These are phyloP conservation scores for Penicillium cosmopolitanum DNA, from an alignment of 495 filamentous ascomycete genomes.

Conservation along the genomic window DNA sequence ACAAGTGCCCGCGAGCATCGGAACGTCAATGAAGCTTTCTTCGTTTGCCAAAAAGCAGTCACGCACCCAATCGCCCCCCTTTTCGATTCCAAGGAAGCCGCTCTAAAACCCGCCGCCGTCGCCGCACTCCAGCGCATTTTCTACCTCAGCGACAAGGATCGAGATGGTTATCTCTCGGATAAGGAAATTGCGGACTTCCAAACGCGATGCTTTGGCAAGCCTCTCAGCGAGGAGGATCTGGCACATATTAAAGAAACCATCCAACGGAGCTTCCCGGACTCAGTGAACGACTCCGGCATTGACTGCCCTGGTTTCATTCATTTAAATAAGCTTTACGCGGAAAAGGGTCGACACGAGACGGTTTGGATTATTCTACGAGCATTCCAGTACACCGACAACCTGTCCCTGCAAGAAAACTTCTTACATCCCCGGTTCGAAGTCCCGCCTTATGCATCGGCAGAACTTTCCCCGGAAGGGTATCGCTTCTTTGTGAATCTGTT, in stretches of 20 bases:
- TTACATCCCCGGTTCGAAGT: constrained; percentile 95
- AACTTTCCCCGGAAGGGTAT: constrained; percentile 92
- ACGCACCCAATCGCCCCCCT: constrained; percentile 96
- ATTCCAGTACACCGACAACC: constrained; percentile 93
- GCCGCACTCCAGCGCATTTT: constrained; percentile 87
- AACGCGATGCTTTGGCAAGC: constrained; percentile 85
- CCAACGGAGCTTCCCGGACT: constrained; percentile 64
- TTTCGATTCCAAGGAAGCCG: constrained; percentile 91
- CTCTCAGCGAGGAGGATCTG: constrained; percentile 75
- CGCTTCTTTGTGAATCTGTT: constrained; percentile 98
- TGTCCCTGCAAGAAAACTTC: constrained; percentile 87
- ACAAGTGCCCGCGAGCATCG: constrained; percentile 92
- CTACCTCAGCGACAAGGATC: constrained; percentile 93
- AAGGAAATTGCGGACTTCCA: constrained; percentile 91
- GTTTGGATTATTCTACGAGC: constrained; percentile 96
- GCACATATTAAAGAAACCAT: constrained; percentile 87
- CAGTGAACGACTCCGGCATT: constrained; percentile 71
- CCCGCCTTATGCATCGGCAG: constrained; percentile 85
- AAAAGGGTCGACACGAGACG: constrained; percentile 97
- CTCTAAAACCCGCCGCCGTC: constrained; percentile 84
- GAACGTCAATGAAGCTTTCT: constrained; percentile 97
- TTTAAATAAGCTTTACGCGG: constrained; percentile 92
- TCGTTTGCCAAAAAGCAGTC: constrained; percentile 97
- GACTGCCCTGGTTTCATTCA: constrained; percentile 80
- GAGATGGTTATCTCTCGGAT: constrained; percentile 92